These are phyloP conservation scores for Pyrenula aspistea DNA, from an alignment of 495 filamentous ascomycete genomes.

Conservation along the genomic window DNA sequence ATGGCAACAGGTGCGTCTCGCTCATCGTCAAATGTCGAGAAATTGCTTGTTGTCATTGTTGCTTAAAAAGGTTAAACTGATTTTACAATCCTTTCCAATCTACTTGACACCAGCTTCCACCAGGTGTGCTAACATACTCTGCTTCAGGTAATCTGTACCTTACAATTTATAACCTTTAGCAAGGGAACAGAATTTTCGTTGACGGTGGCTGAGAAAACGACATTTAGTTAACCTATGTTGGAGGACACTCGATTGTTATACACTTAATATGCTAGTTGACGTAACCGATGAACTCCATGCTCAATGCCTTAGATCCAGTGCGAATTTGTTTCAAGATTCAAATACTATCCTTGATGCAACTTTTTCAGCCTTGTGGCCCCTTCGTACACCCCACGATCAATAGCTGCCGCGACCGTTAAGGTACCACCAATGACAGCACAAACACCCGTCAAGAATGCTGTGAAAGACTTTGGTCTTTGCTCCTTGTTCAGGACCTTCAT, in stretches of 20 bases:
- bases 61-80: not conserved
- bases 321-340: too few relatives aligned
- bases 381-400: constrained; percentile 88
- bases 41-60: not conserved
- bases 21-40: not conserved
- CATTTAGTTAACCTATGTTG: too few relatives aligned
- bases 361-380: constrained; percentile 76
- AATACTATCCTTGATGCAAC: constrained; percentile 46
- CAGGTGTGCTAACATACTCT: too few relatives aligned
- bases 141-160: too few relatives aligned
- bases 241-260: too few relatives aligned
- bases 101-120: too few relatives aligned
- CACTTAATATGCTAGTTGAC: too few relatives aligned
- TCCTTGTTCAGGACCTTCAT: constrained; percentile 99
- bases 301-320: too few relatives aligned
- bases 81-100: not conserved
- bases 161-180: too few relatives aligned
- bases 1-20: not conserved
- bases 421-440: constrained; percentile 94
- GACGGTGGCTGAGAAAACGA: too few relatives aligned
- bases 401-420: constrained; percentile 84
- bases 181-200: too few relatives aligned
- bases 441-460: constrained; percentile 82
- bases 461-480: constrained; percentile 72
- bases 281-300: too few relatives aligned